A percentile compares a stretch with the other conserved stretches of the same genome.
Conservation (phyloP, 2,329 filamentous ascomycete genomes). For the Phyllosticta citriasiana region DNA sequence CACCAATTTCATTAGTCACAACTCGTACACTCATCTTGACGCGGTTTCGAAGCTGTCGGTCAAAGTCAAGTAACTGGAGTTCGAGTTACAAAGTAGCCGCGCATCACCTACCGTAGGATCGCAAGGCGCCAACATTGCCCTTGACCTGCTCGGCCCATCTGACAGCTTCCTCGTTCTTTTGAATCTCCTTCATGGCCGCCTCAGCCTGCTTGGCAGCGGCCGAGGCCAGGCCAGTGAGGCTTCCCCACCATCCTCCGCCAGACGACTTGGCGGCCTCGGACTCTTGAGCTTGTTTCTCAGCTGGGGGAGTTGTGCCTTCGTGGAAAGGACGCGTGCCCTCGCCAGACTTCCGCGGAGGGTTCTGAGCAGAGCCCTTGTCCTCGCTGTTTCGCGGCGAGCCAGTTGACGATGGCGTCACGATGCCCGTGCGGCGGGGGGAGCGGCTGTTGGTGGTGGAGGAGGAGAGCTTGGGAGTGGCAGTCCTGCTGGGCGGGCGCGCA, state of each 20-base stretch:
- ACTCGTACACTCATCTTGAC: constrained; percentile 12
- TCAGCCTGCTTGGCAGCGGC: constrained; percentile 78
- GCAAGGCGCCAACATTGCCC: constrained; percentile 68
- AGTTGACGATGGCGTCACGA: constrained; percentile 29
- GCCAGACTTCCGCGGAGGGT: constrained; percentile 56
- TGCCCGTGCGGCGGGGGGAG: constrained; percentile 20
- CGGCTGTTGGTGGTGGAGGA: constrained; percentile 33
- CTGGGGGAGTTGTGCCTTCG: constrained; percentile 60
- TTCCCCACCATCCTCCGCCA: constrained; percentile 52
- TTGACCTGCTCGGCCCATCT: constrained; percentile 91
- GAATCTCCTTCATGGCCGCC: constrained; percentile 85
- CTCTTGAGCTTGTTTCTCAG: constrained; percentile 43
- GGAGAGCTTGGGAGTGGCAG: constrained; percentile 67
- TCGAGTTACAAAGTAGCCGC: neutral
- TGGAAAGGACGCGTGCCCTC: constrained; percentile 66
- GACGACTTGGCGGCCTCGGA: constrained; percentile 34
- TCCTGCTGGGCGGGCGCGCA: constrained; percentile 54
- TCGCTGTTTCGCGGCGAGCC: constrained; percentile 41
- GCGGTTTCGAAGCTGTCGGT: neutral
- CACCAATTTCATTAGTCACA: neutral
- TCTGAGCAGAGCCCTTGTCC: constrained; percentile 41
- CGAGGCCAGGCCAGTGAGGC: constrained; percentile 67
- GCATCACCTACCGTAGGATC: constrained; percentile 54
- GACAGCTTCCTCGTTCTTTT: constrained; percentile 92
- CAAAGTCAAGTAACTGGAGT: neutral